Evolutionary conservation across 768 basidiomycete species (phyloP), one percentile per base, ranked within the genome.

Genomic region (Mycena filopes): DNA sequence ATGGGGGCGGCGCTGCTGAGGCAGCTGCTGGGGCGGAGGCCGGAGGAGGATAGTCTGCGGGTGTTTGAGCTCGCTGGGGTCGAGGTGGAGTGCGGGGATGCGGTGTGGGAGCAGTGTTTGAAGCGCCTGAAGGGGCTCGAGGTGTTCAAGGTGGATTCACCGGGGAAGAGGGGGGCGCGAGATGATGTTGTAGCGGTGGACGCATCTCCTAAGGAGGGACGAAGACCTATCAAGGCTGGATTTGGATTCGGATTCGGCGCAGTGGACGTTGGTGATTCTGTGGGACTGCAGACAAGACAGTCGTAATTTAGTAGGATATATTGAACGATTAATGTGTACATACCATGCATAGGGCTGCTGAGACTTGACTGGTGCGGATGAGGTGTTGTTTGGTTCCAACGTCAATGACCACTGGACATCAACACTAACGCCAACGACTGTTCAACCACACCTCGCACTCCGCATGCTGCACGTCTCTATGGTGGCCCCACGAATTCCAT

Each of bases 91-190:
- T 50, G 33, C n/a, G 54, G 48, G 1, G 65, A 70, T 9, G 65
- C 59, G 47, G 45, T 70, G 15, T 79, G 78, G 77, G 66, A 71
- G 29, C 74, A 76, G 72, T 78, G 78, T 60, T 67, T 76, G 55
- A 70, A 69, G 25, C 65, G 74, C 40, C 76, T 79, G 76, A 65
- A 68, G 42, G 28, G 60, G 7, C 63, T 80, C 5, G 63, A 71
- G 42, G 65, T 69, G 51, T 65, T 80, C n/a, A 60, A 41, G 18
- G 72, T 63, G 15, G 28, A 56, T 40, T 25, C 28, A 16, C 47
- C 59, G 21, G 36, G 20, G 20, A 41, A 63, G 41, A 26, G 25
- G 20, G 43, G 47, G 29, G 45, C n/a, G 33, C 42, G 42, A 29
- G 46, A 55, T 12, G 21, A 54, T 7, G 26, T 53, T 12, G 16